phyloP scores from a whole-genome alignment of 495 filamentous ascomycete genomes.

The Baudoinia panamericana region DNA sequence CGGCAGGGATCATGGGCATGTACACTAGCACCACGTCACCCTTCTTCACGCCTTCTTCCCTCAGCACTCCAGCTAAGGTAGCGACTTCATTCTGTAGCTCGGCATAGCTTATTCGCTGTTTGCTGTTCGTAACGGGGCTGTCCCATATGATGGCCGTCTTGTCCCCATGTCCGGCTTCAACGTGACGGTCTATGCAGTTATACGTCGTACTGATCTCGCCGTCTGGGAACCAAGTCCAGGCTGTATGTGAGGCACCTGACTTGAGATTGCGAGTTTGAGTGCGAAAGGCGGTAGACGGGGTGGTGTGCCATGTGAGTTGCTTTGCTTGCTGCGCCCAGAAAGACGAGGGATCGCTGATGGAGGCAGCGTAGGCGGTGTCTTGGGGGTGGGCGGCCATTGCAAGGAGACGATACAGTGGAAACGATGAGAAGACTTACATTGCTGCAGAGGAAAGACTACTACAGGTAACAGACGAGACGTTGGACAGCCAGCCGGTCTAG shows the following conservation, averaged over 20 bases:
- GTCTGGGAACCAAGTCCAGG: slow-evolving; percentile 82
- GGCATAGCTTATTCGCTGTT: slow-evolving; percentile 57
- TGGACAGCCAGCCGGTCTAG: neutral
- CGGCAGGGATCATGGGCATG: slow-evolving; percentile 94
- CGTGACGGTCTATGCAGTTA: slow-evolving; percentile 84
- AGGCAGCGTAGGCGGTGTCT: slow-evolving; percentile 30
- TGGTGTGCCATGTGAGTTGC: slow-evolving; percentile 67
- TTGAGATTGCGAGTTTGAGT: slow-evolving; percentile 37
- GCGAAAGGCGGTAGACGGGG: slow-evolving; percentile 39
- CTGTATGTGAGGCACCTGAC: slow-evolving; percentile 37
- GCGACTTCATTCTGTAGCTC: slow-evolving; percentile 74
- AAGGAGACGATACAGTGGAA: neutral
- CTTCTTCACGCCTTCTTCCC: slow-evolving; percentile 69
- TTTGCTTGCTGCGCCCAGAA: slow-evolving; percentile 61
- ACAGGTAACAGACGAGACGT: neutral
- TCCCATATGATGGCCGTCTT: slow-evolving; percentile 74
- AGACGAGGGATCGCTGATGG: slow-evolving; percentile 45
- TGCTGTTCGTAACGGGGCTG: slow-evolving; percentile 66
- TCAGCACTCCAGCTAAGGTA: slow-evolving; percentile 65
- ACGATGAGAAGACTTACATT: neutral
- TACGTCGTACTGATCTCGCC: slow-evolving; percentile 82
- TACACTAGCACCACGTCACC: slow-evolving; percentile 91
- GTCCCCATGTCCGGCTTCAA: slow-evolving; percentile 58
- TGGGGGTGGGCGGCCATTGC: slow-evolving; percentile 26
- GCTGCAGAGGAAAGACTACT: neutral